Conservation (phyloP, 2,329 filamentous ascomycete species). For the Fusarium gaditjirri region DNA sequence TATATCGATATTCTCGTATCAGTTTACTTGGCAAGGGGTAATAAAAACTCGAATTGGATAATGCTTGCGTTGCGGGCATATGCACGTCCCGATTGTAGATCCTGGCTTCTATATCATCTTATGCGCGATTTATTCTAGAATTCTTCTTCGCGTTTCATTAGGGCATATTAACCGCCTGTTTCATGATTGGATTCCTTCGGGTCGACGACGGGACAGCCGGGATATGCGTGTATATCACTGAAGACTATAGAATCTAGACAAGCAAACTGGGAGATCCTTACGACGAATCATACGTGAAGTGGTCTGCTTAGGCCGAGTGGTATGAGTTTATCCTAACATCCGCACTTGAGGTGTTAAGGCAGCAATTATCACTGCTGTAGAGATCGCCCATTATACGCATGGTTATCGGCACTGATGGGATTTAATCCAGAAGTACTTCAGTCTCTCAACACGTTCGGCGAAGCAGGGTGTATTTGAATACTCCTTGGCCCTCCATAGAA, state of each 20-base stretch:
- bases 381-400: neutral
- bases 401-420: accelerated
- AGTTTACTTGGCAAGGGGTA: constrained; percentile 4
- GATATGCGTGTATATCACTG: neutral
- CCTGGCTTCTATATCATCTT: neutral
- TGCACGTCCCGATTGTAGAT: constrained; percentile 18
- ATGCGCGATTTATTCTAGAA: constrained; percentile 37
- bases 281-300: neutral
- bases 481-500: accelerated
- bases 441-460: neutral
- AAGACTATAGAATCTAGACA: neutral
- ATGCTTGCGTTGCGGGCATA: neutral
- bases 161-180: neutral
- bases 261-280: neutral
- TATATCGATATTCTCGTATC: neutral
- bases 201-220: neutral
- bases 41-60: neutral
- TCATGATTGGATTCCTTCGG: neutral
- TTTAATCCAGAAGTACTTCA: accelerated
- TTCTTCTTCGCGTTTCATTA: neutral
- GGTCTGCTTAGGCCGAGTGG: neutral
- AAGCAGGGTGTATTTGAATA: accelerated
- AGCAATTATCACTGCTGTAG: neutral
- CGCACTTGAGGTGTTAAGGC: accelerated
- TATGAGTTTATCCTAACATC: accelerated